phyloP scores from a whole-genome alignment of 2,329 filamentous ascomycete genomes.

The Neonectria sp. region DNA sequence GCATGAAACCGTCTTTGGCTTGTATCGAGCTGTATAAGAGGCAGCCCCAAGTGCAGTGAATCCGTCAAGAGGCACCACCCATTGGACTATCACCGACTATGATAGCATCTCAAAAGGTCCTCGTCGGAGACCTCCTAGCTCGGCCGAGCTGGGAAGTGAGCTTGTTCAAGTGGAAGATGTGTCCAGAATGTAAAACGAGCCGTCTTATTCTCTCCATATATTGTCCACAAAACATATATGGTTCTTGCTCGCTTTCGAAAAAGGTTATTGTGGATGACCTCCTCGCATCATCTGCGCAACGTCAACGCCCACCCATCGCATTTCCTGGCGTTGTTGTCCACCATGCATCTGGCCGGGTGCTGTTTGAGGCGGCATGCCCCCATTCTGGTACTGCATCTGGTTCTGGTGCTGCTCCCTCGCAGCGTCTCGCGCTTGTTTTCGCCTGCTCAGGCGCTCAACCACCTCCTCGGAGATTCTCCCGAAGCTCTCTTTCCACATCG shows the following conservation, averaged over 20 bases:
- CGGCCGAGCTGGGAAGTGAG: not conserved
- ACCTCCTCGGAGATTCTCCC: constrained; percentile 64
- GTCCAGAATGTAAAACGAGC: not conserved
- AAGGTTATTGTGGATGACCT: constrained; percentile 31
- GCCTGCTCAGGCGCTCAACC: constrained; percentile 59
- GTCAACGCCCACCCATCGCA: constrained; percentile 63
- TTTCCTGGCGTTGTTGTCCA: constrained; percentile 51
- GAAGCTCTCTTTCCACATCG: constrained; percentile 68
- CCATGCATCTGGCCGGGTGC: constrained; percentile 36
- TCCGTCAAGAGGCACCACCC: not conserved
- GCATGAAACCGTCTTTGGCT: not conserved
- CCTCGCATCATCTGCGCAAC: constrained; percentile 60
- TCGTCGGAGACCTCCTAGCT: not conserved
- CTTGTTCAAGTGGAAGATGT: not conserved
- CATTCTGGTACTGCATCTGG: constrained; percentile 53
- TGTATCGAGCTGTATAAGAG: not conserved
- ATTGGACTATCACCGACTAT: not conserved
- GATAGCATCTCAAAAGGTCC: not conserved
- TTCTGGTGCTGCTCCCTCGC: constrained; percentile 54
- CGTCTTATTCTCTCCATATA: constrained; percentile 14
- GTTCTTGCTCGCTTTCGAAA: not conserved
- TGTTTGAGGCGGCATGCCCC: constrained; percentile 44
- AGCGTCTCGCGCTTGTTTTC: constrained; percentile 52
- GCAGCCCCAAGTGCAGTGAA: not conserved
- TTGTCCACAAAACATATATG: constrained; percentile 5